A percentile compares a stretch with the other conserved stretches of the same genome.
Conservation (phyloP, 441 rosid genomes). For the Codiaeum variegatum region DNA sequence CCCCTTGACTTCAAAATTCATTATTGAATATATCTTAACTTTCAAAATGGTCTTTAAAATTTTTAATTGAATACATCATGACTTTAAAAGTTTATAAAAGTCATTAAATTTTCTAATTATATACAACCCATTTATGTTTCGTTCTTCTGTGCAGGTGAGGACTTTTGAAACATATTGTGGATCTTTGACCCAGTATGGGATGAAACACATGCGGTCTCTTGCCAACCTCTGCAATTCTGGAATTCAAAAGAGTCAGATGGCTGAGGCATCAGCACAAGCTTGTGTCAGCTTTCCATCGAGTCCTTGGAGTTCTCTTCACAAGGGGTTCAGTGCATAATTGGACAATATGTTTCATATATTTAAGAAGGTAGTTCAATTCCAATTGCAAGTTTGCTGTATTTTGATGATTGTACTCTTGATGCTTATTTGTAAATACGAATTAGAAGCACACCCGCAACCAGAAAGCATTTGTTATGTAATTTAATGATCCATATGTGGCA, state of each 20-base stretch:
- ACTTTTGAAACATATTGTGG: constrained; percentile 80
- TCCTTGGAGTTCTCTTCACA: constrained; percentile 77
- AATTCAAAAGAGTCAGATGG: constrained; percentile 53
- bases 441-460: background rate
- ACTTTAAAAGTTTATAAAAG: too few species aligned
- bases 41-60: too few species aligned
- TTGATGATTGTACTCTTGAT: background rate
- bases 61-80: too few species aligned
- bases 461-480: constrained; percentile 16
- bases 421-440: constrained; percentile 23
- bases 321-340: constrained; percentile 67
- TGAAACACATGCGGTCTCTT: constrained; percentile 91
- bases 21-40: too few species aligned
- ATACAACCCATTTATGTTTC: too few species aligned
- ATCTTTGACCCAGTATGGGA: constrained; percentile 79
- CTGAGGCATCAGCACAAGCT: constrained; percentile 78
- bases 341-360: constrained; percentile 12
- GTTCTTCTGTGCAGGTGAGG: constrained; percentile 55
- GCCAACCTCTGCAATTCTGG: constrained; percentile 90
- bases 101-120: too few species aligned
- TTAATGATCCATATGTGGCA: background rate
- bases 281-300: constrained; percentile 55
- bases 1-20: too few species aligned
- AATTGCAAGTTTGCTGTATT: background rate
- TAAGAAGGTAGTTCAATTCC: background rate